These are phyloP conservation scores for Umbelopsis isabellina DNA, from an alignment of 192 early-diverging fungal genomes.

Conservation along the genomic window DNA sequence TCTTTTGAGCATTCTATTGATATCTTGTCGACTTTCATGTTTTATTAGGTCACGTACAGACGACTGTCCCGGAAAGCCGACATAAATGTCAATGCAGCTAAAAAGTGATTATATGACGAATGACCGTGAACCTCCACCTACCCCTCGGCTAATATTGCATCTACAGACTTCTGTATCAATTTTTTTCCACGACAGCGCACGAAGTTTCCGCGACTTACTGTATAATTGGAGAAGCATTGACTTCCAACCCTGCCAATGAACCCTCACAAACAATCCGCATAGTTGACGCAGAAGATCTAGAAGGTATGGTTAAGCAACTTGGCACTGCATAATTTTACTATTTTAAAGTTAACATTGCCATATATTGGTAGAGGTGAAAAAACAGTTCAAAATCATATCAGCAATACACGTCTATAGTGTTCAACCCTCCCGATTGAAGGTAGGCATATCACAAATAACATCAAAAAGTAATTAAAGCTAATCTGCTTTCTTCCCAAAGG, in stretches of 20 bases:
- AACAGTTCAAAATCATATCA: neutral
- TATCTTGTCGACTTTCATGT: neutral
- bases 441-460: neutral
- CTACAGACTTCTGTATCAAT: slow-evolving; percentile 1
- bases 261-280: neutral
- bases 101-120: neutral
- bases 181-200: neutral
- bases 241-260: neutral
- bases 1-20: neutral
- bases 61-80: neutral
- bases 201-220: slow-evolving; percentile 7
- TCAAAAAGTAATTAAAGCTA: neutral
- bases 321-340: neutral
- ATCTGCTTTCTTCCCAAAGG: neutral
- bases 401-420: slow-evolving; percentile 5
- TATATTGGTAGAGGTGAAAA: neutral
- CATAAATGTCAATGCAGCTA: slow-evolving; percentile 5
- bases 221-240: neutral
- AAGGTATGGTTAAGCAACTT: neutral
- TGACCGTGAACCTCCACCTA: neutral
- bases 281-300: slow-evolving; percentile 12
- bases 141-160: neutral
- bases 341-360: neutral
- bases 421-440: slow-evolving; percentile 8
- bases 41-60: slow-evolving; percentile 2